Evolutionary conservation across 441 rosid species (phyloP).

Genomic region (Cnidoscolus chayamansa): DNA sequence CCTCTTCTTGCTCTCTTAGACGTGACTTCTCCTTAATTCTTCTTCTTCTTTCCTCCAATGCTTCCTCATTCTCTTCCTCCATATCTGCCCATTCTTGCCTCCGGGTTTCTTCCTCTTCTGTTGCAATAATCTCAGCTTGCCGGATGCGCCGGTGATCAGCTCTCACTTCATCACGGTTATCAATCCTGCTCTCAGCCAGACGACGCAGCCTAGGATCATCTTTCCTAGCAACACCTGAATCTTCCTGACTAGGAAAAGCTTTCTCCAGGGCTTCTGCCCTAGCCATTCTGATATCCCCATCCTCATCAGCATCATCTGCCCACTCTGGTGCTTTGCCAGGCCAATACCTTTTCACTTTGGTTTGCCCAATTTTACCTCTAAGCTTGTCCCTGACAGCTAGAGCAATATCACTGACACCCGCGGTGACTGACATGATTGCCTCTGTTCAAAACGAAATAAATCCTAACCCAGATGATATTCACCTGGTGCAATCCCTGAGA

Average conservation of each 20-base stretch:
- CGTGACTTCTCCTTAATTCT: constrained; percentile 44
- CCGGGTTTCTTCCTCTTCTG: constrained; percentile 62
- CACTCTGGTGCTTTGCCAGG: constrained; percentile 90
- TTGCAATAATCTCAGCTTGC: constrained; percentile 77
- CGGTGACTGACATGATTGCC: constrained; percentile 63
- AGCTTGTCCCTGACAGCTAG: constrained; percentile 67
- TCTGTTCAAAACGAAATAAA: too few species aligned
- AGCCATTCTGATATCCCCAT: constrained; percentile 59
- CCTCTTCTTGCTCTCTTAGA: too few species aligned
- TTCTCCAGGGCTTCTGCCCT: constrained; percentile 51
- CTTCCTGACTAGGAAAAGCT: constrained; percentile 57
- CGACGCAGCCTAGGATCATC: constrained; percentile 86
- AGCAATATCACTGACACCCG: constrained; percentile 61
- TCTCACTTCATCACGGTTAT: constrained; percentile 73
- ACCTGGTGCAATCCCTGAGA: neutral
- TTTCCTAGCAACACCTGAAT: constrained; percentile 38
- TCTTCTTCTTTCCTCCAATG: constrained; percentile 61
- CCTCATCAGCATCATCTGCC: constrained; percentile 79
- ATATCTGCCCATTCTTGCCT: constrained; percentile 52
- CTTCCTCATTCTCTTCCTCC: constrained; percentile 72
- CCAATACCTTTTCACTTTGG: constrained; percentile 85
- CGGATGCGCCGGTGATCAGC: constrained; percentile 77
- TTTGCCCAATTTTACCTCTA: constrained; percentile 69
- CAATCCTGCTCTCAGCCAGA: constrained; percentile 62
- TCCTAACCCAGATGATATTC: neutral